Conservation (phyloP, 2,329 filamentous ascomycete species). For the Fusarium pseudograminearum region DNA sequence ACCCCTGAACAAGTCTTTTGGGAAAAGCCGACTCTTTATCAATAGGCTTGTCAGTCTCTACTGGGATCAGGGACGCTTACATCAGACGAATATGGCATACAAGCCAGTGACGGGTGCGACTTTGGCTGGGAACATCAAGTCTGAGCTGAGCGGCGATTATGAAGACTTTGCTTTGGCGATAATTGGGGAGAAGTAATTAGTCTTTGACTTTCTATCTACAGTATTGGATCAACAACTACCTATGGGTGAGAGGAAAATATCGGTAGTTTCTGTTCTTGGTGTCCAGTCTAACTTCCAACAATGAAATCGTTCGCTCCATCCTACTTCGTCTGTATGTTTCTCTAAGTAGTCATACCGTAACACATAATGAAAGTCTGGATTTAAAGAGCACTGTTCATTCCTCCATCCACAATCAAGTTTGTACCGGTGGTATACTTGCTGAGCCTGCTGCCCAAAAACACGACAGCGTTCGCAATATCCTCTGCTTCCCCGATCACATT, state of each 20-base stretch:
- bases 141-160: constrained; percentile 47
- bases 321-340: accelerated
- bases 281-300: accelerated
- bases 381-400: constrained; percentile 4
- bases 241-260: accelerated
- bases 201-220: accelerated
- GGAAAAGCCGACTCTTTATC: constrained; percentile 51
- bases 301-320: accelerated
- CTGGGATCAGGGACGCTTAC: constrained; percentile 49
- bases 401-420: constrained; percentile 44
- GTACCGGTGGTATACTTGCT: constrained; percentile 39
- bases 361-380: accelerated
- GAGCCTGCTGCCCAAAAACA: constrained; percentile 43
- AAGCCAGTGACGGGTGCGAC: constrained; percentile 68
- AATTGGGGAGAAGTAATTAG: constrained; percentile 44
- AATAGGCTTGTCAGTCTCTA: constrained; percentile 51
- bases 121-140: constrained; percentile 52
- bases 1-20: constrained; percentile 45
- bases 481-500: constrained; percentile 27
- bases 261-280: not conserved
- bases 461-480: constrained; percentile 43
- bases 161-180: constrained; percentile 48
- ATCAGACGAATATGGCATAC: constrained; percentile 65
- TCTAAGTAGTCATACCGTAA: too few species aligned
- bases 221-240: accelerated